Base-by-base conservation (phyloP, 176 grass and related monocot genomes). In the Miscanthus lutarioriparius region DNA sequence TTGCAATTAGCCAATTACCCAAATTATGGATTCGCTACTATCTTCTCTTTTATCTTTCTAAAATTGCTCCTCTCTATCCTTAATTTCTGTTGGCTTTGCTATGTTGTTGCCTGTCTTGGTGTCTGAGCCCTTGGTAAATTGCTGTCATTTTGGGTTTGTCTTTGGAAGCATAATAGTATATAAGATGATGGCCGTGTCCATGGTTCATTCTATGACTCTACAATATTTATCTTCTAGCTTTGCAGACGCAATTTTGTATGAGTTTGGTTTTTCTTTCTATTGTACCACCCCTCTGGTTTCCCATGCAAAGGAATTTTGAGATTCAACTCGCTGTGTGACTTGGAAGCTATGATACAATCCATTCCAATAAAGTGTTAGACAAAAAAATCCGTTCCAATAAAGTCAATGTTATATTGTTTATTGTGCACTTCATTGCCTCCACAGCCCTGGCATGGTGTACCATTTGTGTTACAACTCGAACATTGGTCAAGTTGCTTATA, bases 81-180 rank as follows among this genome's bases (percentile, higher is more conserved):
- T 76, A 56, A 82, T 62, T 39, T 64, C 14, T 36, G 35, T 16
- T 19, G 69, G 22, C 28, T 61, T 27, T 71, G 32, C 16, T 53
- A 48, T 77, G 38, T 62, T 39, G 67, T 28, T 82, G 80, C 25
- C 4, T 80, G n/a, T 51, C 49, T 64, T 71, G 22, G 26, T 16
- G 8, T 68, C 61, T 87, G n/a, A 53, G 56, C 43, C 28, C 80
- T 75, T 75, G 2, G n/a, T 67, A 81, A 87, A 87, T 40, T 37
- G 28, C 10, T 54, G 25, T 67, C 16, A 63, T 22, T 80, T 80
- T 41, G 13, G 48, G 58, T 74, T 86, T 38, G 15, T 54, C 22
- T 81, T 14, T 33, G 8, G 70, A 61, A 23, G 33, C 11, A 39
- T 61, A 61, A 10, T 22, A 68, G 33, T 39, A 59, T 61, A 59